A percentile compares a stretch with the other conserved stretches of the same genome.
These are phyloP conservation scores for Fusarium temperatum DNA, from an alignment of 2,329 filamentous ascomycete genomes.

Conservation along the genomic window DNA sequence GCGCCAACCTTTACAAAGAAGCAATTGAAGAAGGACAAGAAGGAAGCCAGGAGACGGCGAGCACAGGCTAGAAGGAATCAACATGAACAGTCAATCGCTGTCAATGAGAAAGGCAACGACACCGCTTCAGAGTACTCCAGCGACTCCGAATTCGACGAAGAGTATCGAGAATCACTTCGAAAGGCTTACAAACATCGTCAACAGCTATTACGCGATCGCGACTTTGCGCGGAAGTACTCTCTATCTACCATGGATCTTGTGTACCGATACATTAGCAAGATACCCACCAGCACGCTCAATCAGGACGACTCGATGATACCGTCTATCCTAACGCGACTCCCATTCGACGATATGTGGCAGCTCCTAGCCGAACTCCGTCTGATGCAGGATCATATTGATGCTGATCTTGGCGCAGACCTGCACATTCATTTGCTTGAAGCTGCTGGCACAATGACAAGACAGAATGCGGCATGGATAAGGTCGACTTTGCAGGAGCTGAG, in stretches of 20 bases:
- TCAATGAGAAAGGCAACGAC: constrained; percentile 15
- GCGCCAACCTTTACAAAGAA: constrained; percentile 18
- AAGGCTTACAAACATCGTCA: constrained; percentile 21
- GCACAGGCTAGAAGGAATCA: constrained; percentile 1
- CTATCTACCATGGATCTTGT: constrained; percentile 37
- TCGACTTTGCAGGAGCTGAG: constrained; percentile 7
- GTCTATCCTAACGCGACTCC: constrained; percentile 21
- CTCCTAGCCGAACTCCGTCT: constrained; percentile 40
- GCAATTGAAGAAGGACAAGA: constrained; percentile 12
- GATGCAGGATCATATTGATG: constrained; percentile 39
- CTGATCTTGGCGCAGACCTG: constrained; percentile 37
- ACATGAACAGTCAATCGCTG: background rate
- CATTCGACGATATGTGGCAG: constrained; percentile 42
- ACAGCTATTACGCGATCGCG: constrained; percentile 32
- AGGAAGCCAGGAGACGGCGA: constrained; percentile 7
- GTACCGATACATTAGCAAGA: constrained; percentile 30
- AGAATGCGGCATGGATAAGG: constrained; percentile 9
- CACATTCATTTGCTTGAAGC: constrained; percentile 37
- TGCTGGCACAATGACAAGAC: constrained; percentile 33
- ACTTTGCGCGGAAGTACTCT: constrained; percentile 43
- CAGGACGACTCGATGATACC: constrained; percentile 21
- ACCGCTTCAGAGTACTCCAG: constrained; percentile 2
- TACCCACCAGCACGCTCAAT: constrained; percentile 9
- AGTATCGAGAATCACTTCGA: background rate
- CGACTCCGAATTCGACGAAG: constrained; percentile 14